phyloP scores from a whole-genome alignment of 2,329 filamentous ascomycete species.

The Penicillium janthinellum region DNA sequence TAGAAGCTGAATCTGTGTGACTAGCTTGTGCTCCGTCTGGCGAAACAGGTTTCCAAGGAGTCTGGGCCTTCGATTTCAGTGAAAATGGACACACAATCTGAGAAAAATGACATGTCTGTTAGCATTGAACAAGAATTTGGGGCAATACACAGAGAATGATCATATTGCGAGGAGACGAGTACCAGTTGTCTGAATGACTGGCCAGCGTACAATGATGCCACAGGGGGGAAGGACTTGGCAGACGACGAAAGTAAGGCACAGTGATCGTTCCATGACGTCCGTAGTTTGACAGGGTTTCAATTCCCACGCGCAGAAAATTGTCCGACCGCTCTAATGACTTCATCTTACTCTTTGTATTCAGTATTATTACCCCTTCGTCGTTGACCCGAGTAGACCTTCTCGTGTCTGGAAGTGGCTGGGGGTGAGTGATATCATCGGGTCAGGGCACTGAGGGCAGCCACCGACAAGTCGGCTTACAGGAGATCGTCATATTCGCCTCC shows the following conservation, averaged over 20 bases:
- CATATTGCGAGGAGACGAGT: not conserved
- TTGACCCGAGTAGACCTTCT: too few relatives aligned
- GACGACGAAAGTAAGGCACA: not conserved
- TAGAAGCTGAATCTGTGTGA: not conserved
- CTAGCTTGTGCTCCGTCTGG: not conserved
- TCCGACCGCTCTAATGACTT: not conserved
- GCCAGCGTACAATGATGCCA: not conserved
- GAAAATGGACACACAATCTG: not conserved
- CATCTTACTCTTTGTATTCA: not conserved
- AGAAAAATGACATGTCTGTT: too few relatives aligned
- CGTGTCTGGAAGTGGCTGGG: not conserved
- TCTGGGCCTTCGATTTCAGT: not conserved
- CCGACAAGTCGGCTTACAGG: not conserved
- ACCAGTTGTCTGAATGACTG: not conserved
- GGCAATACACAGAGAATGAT: too few relatives aligned
- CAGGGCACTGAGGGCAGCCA: constrained; percentile 4
- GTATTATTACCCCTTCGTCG: too few relatives aligned
- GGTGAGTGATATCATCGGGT: constrained; percentile 17
- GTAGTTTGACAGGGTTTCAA: not conserved
- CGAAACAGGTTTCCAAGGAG: constrained; percentile 6
- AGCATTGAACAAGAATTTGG: not conserved
- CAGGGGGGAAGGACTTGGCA: not conserved
- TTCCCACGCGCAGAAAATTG: not conserved
- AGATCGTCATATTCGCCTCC: constrained; percentile 5
- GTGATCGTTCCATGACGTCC: not conserved